Conservation (phyloP, 176 grass and related monocot species). For the Echinochloa phyllopogon region DNA sequence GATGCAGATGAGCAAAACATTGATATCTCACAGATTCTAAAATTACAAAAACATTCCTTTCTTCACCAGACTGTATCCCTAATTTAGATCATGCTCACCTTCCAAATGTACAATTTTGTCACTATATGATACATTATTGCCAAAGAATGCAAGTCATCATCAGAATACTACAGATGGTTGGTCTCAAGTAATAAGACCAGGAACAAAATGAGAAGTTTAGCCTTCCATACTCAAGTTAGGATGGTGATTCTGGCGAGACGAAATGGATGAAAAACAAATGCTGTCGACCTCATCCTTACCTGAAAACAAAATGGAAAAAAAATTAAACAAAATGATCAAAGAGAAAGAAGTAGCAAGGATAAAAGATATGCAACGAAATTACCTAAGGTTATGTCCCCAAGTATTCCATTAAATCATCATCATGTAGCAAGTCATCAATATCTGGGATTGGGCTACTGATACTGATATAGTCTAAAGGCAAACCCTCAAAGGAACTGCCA, state of each 20-base stretch:
- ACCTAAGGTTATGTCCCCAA: conserved; percentile 85
- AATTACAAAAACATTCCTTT: conserved; percentile 31
- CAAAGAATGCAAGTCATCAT: conserved; percentile 52
- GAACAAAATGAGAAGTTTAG: conserved; percentile 50
- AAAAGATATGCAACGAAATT: conserved; percentile 37
- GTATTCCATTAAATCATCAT: conserved; percentile 98
- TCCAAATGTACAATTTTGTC: conserved; percentile 44
- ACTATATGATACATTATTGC: conserved; percentile 39
- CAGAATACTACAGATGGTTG: conserved; percentile 39
- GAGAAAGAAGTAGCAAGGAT: conserved; percentile 30
- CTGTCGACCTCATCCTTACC: conserved; percentile 37
- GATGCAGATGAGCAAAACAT: conserved; percentile 27
- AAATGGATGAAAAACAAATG: conserved; percentile 43
- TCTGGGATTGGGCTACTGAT: conserved; percentile 82
- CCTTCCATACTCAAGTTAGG: conserved; percentile 52
- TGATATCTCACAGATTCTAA: conserved; percentile 31
- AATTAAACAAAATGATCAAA: conserved; percentile 29
- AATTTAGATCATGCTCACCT: conserved; percentile 40
- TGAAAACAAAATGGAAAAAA: conserved; percentile 41
- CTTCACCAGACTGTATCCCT: conserved; percentile 35
- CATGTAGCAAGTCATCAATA: conserved; percentile 85
- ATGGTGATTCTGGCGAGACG: conserved; percentile 30
- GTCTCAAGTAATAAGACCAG: conserved; percentile 23
- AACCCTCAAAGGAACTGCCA: conserved; percentile 77
- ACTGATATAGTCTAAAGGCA: conserved; percentile 84